Evolutionary conservation across 768 basidiomycete genomes (phyloP).

Genomic region (Holtermannia corniformis): DNA sequence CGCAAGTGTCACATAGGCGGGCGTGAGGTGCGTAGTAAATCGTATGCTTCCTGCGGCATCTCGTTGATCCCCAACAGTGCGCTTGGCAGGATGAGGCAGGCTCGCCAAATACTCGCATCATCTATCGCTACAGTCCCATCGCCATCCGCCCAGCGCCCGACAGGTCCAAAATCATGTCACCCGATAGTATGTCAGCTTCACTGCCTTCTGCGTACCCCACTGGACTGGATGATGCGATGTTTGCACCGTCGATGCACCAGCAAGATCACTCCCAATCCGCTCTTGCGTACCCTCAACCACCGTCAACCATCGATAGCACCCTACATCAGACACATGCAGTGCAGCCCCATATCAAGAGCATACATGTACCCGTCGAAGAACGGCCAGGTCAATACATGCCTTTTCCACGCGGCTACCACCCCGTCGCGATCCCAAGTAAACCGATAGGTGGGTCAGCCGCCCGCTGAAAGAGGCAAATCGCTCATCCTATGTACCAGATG

Average conservation of each 20-base stretch:
- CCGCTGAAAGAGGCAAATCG: not conserved
- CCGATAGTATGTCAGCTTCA: not conserved
- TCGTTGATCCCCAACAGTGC: not conserved
- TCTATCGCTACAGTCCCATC: not conserved
- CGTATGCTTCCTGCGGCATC: not conserved
- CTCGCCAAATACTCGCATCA: not conserved
- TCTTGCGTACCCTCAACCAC: not conserved
- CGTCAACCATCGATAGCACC: not conserved
- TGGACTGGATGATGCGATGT: no score
- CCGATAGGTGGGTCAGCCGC: not conserved
- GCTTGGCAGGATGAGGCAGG: not conserved
- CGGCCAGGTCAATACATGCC: not conserved
- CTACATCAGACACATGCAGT: not conserved
- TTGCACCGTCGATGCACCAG: no score
- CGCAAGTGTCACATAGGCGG: slow-evolving; percentile 5
- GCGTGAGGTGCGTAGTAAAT: not conserved
- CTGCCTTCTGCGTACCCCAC: not conserved
- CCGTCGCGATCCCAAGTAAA: not conserved
- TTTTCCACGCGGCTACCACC: not conserved
- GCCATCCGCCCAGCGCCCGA: not conserved
- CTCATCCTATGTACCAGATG: not conserved
- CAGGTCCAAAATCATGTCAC: not conserved
- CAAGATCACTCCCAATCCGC: not conserved
- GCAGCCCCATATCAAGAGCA: not conserved
- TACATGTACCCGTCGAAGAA: not conserved